Evolutionary conservation across 768 basidiomycete species (phyloP), one percentile per base, ranked within the genome.

Genomic region (Auricularia heimuer): DNA sequence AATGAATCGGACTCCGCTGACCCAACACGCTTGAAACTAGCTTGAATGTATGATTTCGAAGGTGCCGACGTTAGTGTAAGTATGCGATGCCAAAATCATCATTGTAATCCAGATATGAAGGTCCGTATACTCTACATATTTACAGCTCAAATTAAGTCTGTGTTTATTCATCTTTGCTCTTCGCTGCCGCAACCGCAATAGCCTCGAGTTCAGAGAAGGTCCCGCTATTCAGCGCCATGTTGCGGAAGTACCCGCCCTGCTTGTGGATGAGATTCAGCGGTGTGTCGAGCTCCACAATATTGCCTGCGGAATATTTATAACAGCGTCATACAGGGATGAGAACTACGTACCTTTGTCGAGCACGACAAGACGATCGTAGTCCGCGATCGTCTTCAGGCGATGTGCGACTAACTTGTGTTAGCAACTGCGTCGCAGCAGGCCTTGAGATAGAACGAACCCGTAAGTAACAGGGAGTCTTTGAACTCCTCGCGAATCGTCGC

Each of bases 401-500:
- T 92, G 89, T 0, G 89, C 89, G 61, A 92, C 86, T 83, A 29
- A 29, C 29, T 29, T 29, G 29, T 29, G 29, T 29, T 63, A 65
- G 70, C 61, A 71, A 18, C 47, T 16, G 11, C 4, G 16, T 18
- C 16, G 6, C 8, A 12, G 16, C 47, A 51, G 16, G 44, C 10
- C 44, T 18, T 21, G 62, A 66, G 70, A 34, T 62, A 39, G 54
- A 44, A 7, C 65, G 6, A 8, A 16, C 11, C 33, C 11, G 24
- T 37, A 39, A 73, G 62, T 39, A 72, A 21, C 16, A 72, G 73
- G 7, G 87, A 89, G 54, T 85, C 81, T 4, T 79, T 83, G 72
- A 96, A 96, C 70, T 96, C 91, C 69, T 89, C 87, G 6, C 93
- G 80, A 60, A 97, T 94, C 1, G 93, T 89, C 37, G 83, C 79